Evolutionary conservation across 352 stramenopile species (phyloP).

Genomic region (Thalassiosira exigua): DNA sequence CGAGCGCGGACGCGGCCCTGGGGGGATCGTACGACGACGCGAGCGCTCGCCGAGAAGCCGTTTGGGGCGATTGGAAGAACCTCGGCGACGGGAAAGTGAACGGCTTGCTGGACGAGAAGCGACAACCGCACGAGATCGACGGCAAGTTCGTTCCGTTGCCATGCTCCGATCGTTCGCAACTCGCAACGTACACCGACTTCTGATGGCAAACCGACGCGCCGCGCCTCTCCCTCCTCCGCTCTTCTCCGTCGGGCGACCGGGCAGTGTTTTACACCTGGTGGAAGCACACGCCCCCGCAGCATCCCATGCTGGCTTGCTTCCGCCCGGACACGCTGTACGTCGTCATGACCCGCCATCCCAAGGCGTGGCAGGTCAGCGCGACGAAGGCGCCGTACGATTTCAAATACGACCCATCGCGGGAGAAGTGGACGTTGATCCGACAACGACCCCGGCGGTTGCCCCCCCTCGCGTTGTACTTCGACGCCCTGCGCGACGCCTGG

Average conservation of each 20-base stretch:
- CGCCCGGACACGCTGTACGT: slow-evolving; percentile 36
- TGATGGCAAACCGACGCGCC: no score
- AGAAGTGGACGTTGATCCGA: slow-evolving; percentile 22
- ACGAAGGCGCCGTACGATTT: slow-evolving; percentile 21
- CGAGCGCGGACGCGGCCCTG: neutral
- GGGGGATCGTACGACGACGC: neutral
- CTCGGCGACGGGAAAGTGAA: neutral
- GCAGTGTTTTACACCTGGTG: slow-evolving; percentile 23
- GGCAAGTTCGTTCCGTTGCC: no score
- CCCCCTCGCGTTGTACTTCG: slow-evolving; percentile 22
- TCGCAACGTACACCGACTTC: no score
- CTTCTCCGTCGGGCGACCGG: no score
- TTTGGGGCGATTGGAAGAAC: slow-evolving; percentile 6
- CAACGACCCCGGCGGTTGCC: slow-evolving; percentile 18
- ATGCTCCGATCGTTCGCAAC: no score
- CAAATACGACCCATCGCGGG: no score
- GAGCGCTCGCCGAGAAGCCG: neutral
- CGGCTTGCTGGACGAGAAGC: slow-evolving; percentile 8
- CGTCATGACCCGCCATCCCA: slow-evolving; percentile 35
- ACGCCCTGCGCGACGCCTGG: slow-evolving; percentile 28
- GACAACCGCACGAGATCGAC: slow-evolving; percentile 12
- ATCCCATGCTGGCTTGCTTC: slow-evolving; percentile 43
- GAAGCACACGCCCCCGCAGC: slow-evolving; percentile 40
- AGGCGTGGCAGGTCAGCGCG: slow-evolving; percentile 24
- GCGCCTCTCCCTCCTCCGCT: no score